phyloP scores from a whole-genome alignment of 1,284 basidiomycete genomes.

The Apiotrichum akiyoshidainum region DNA sequence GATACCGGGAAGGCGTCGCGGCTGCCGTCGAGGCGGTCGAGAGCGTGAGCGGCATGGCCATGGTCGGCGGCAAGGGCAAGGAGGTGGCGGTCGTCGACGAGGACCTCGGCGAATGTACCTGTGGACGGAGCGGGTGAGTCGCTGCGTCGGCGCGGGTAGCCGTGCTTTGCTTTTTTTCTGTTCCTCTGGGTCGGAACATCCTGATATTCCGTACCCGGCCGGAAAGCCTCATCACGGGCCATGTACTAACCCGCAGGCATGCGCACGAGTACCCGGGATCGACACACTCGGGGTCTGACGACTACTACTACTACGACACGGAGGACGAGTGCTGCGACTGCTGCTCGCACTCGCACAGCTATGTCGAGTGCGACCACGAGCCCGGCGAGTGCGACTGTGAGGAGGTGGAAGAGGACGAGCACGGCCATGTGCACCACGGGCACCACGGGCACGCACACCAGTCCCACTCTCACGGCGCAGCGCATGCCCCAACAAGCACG shows the following conservation, averaged over 20 bases:
- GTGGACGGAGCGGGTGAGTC: conserved; percentile 35
- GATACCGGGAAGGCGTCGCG: conserved; percentile 39
- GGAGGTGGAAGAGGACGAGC: conserved; percentile 12
- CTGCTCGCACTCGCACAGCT: conserved; percentile 26
- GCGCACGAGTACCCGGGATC: conserved; percentile 25
- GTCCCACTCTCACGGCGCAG: too few relatives aligned
- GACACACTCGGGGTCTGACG: conserved; percentile 31
- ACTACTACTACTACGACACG: conserved; percentile 34
- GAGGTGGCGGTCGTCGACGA: conserved; percentile 29
- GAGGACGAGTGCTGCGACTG: conserved; percentile 35
- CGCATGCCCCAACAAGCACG: too few relatives aligned
- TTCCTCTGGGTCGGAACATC: too few relatives aligned
- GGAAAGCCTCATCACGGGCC: not conserved
- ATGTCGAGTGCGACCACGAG: conserved; percentile 24
- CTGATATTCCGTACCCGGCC: too few relatives aligned
- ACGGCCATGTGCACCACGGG: conserved; percentile 2
- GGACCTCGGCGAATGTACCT: conserved; percentile 40
- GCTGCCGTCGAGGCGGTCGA: conserved; percentile 21
- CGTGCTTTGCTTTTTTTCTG: not conserved
- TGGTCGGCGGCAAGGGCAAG: conserved; percentile 25
- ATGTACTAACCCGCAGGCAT: conserved; percentile 16
- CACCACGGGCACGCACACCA: too few relatives aligned
- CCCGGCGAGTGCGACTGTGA: conserved; percentile 18
- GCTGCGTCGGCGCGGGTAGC: not conserved
- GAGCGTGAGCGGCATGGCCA: not conserved